Conservation (phyloP, 2,329 filamentous ascomycete species). For the Scortechinia acanthostroma region DNA sequence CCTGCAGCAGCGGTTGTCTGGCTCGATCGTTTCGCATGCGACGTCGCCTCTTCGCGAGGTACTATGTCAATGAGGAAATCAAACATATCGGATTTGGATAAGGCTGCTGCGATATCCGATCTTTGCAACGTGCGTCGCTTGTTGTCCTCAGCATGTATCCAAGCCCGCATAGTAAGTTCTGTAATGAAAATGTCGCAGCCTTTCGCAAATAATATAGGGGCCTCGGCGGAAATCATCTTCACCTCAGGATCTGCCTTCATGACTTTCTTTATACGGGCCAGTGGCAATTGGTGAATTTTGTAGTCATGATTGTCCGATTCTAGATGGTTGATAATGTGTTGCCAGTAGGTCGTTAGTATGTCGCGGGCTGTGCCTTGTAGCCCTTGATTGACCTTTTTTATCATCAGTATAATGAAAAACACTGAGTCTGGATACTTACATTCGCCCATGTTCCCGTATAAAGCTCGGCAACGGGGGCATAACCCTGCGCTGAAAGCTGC, state of each 20-base stretch:
- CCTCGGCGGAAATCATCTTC: conserved; percentile 99
- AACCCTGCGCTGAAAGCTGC: conserved; percentile 78
- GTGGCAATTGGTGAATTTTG: conserved; percentile 90
- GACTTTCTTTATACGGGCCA: conserved; percentile 99
- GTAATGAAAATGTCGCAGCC: conserved; percentile 99
- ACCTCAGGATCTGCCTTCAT: conserved; percentile 99
- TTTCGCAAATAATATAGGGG: conserved; percentile 94
- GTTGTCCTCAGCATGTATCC: conserved; percentile 99
- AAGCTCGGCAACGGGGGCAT: conserved; percentile 75
- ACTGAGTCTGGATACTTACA: conserved; percentile 39
- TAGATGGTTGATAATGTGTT: conserved; percentile 92
- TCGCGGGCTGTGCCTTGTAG: conserved; percentile 88
- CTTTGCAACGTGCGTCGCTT: conserved; percentile 91
- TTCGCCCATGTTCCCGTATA: conserved; percentile 95
- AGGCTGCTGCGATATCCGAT: conserved; percentile 89
- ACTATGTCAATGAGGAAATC: conserved; percentile 99
- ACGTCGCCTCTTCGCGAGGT: conserved; percentile 83
- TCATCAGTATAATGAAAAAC: background rate
- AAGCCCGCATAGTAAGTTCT: conserved; percentile 96
- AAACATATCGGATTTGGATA: conserved; percentile 99
- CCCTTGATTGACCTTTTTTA: conserved; percentile 78
- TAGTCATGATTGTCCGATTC: conserved; percentile 96
- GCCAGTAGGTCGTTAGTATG: conserved; percentile 97
- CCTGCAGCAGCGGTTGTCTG: conserved; percentile 21
- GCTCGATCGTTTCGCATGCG: conserved; percentile 70